Evolutionary conservation across 2,329 filamentous ascomycete genomes (phyloP).

Genomic region (Microascus cirrosus): DNA sequence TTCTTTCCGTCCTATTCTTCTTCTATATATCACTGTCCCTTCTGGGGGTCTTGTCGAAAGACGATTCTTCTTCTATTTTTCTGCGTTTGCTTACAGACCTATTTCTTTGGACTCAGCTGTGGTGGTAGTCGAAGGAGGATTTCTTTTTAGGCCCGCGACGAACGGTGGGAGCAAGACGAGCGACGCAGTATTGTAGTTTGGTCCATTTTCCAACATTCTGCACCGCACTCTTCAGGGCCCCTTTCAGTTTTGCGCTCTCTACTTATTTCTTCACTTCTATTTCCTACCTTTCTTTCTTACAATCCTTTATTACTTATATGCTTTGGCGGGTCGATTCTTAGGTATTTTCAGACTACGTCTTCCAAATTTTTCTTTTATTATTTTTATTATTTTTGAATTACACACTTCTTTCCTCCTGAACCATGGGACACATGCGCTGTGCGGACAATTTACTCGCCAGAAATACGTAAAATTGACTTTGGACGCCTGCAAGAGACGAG

Average conservation of each 20-base stretch:
- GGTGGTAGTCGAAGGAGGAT: not conserved
- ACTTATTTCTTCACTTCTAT: not conserved
- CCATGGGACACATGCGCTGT: too few relatives aligned
- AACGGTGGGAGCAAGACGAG: not conserved
- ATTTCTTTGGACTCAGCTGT: not conserved
- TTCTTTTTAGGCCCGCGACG: too few relatives aligned
- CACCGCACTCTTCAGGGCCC: not conserved
- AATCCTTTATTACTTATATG: not conserved
- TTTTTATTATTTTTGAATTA: not conserved
- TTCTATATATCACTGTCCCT: not conserved
- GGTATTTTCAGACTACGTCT: not conserved
- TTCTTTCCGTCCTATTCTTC: not conserved
- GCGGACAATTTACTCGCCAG: not conserved
- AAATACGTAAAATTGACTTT: not conserved
- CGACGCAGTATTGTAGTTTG: not conserved
- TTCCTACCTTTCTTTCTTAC: conserved; percentile 1
- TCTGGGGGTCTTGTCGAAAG: not conserved
- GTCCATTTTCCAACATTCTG: not conserved
- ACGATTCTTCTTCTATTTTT: not conserved
- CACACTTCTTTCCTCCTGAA: not conserved
- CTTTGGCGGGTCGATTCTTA: not conserved
- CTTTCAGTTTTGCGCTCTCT: not conserved
- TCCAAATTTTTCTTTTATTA: too few relatives aligned
- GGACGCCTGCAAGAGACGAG: too few relatives aligned
- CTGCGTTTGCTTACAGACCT: not conserved